Evolutionary conservation across 2,329 filamentous ascomycete genomes (phyloP), one percentile per base, ranked within the genome.

Genomic region (Arthroderma uncinatum): DNA sequence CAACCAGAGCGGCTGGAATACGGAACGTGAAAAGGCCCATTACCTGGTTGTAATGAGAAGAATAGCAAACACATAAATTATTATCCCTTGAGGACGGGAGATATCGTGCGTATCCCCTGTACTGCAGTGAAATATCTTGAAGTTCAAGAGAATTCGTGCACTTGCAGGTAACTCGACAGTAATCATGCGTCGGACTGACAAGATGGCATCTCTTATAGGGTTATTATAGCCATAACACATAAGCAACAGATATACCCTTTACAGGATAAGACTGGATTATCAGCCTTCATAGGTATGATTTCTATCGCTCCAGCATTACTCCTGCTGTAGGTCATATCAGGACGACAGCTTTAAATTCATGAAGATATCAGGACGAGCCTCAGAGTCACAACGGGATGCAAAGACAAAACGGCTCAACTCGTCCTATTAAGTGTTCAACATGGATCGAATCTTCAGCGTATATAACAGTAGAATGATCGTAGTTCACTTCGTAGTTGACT

Each of bases 401-500:
- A 30, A 7, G 7, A 30, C 28, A 30, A 30, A 7, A 30, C n/a
- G n/a, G n/a, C n/a, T n/a, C n/a, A n/a, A n/a, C n/a, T n/a, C n/a
- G n/a, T n/a, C n/a, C n/a, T n/a, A n/a, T n/a, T n/a, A n/a, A n/a
- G 39, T 19, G 23, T n/a, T 48, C 7, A 25, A n/a, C 33, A 10
- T 28, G 28, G 7, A n/a, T n/a, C n/a, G n/a, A n/a, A n/a, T n/a
- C n/a, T n/a, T n/a, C n/a, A n/a, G n/a, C n/a, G n/a, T n/a, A n/a
- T n/a, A n/a, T n/a, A n/a, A n/a, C n/a, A n/a, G n/a, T n/a, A n/a
- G n/a, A n/a, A n/a, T n/a, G n/a, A n/a, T n/a, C n/a, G n/a, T n/a
- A n/a, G n/a, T n/a, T n/a, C n/a, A n/a, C n/a, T n/a, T 47, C 33
- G 56, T 19, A 54, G 33, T 56, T 21, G 40, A 16, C n/a, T n/a